These are phyloP conservation scores for Vanrija sp. DNA, from an alignment of 1,284 basidiomycete species.

Conservation along the genomic window DNA sequence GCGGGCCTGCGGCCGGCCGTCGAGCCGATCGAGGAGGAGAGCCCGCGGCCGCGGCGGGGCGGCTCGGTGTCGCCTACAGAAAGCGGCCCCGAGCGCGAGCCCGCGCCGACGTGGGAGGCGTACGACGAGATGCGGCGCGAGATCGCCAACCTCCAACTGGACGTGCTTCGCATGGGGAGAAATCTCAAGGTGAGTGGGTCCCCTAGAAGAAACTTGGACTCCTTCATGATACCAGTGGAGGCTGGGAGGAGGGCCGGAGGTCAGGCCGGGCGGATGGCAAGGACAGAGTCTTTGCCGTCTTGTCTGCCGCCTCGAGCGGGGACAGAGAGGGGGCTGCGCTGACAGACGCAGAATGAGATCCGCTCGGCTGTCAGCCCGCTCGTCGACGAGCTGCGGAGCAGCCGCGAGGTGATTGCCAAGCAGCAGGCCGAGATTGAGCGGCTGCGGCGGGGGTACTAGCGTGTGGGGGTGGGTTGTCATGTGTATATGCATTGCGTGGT, in stretches of 20 bases:
- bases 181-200: slow-evolving; percentile 26
- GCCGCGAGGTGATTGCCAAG: slow-evolving; percentile 24
- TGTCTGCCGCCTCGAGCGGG: too few relatives aligned
- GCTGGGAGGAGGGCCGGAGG: too few relatives aligned
- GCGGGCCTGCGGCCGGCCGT: slow-evolving; percentile 5
- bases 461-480: not conserved
- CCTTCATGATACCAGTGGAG: too few relatives aligned
- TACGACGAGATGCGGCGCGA: slow-evolving; percentile 24
- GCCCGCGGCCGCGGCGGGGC: not conserved
- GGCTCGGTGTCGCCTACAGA: not conserved
- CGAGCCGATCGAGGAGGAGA: not conserved
- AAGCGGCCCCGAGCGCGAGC: not conserved
- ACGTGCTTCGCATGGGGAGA: slow-evolving; percentile 36
- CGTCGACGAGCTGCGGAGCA: slow-evolving; percentile 22
- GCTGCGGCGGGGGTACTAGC: slow-evolving; percentile 25
- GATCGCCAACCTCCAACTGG: slow-evolving; percentile 31
- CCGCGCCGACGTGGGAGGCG: slow-evolving; percentile 7
- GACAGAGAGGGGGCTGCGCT: not conserved
- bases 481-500: not conserved
- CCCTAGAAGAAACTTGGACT: too few relatives aligned
- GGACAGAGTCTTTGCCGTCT: too few relatives aligned
- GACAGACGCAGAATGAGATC: slow-evolving; percentile 27
- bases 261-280: too few relatives aligned
- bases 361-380: slow-evolving; percentile 24
- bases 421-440: slow-evolving; percentile 35